Evolutionary conservation across 352 stramenopile species (phyloP).

Genomic region (Globisporangium lucens): DNA sequence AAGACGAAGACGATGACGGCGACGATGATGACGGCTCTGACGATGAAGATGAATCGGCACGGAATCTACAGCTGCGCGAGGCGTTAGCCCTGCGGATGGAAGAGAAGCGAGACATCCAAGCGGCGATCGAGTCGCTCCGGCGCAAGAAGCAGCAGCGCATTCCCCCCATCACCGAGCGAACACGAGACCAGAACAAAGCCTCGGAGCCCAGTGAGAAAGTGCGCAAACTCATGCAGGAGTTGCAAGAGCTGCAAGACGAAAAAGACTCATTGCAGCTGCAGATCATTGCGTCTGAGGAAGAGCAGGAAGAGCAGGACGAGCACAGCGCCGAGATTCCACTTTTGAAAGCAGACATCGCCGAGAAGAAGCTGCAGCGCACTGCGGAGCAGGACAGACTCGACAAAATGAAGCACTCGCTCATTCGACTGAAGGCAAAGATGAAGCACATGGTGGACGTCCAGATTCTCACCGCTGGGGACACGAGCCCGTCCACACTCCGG

Average conservation of each 20-base stretch:
- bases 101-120: conserved; percentile 60
- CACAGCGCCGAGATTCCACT: conserved; percentile 32
- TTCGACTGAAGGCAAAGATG: conserved; percentile 56
- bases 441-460: conserved; percentile 66
- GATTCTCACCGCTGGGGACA: conserved; percentile 42
- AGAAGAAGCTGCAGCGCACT: conserved; percentile 22
- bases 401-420: conserved; percentile 35
- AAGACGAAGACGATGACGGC: conserved; percentile 13
- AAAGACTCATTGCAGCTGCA: conserved; percentile 43
- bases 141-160: conserved; percentile 32
- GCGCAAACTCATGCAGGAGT: conserved; percentile 21
- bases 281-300: conserved; percentile 46
- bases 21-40: conserved; percentile 3
- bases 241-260: conserved; percentile 35
- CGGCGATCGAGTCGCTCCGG: conserved; percentile 46
- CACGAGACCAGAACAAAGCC: not conserved
- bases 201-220: conserved; percentile 18
- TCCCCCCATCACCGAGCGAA: conserved; percentile 10
- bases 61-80: conserved; percentile 37
- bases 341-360: conserved; percentile 32
- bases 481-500: conserved; percentile 38
- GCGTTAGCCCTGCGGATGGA: conserved; percentile 47
- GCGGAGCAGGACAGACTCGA: conserved; percentile 34
- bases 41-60: conserved; percentile 13
- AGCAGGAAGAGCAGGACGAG: conserved; percentile 34